Percentiles rank a stretch among this genome's conserved stretches.
These are phyloP conservation scores for Blastobotrys attinorum DNA, from an alignment of 805 yeast genomes.

Conservation along the genomic window DNA sequence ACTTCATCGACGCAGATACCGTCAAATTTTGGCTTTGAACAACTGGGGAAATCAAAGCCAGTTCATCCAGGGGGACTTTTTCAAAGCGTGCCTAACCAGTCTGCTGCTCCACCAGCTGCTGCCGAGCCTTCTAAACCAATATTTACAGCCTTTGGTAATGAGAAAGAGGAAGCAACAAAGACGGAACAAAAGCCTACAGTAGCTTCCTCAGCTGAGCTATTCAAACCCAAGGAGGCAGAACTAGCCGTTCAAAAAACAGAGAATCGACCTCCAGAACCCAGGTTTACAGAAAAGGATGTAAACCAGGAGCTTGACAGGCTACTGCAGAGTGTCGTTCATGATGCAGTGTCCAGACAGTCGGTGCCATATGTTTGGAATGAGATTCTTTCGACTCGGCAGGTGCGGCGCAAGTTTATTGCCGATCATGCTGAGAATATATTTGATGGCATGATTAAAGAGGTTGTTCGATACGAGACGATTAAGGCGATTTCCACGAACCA, in stretches of 20 bases:
- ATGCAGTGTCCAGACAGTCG: neutral
- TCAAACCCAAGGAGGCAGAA: no score
- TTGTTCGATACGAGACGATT: conserved; percentile 30
- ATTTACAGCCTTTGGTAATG: no score
- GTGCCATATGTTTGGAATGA: conserved; percentile 1
- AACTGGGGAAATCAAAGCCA: no score
- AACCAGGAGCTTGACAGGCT: neutral
- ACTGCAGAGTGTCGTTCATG: neutral
- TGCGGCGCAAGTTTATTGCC: neutral
- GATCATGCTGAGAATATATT: conserved; percentile 28
- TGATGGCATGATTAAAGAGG: conserved; percentile 42
- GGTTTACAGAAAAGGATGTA: neutral
- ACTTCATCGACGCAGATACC: no score
- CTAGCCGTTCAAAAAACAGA: no score
- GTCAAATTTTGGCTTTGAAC: no score
- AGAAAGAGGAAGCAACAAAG: no score
- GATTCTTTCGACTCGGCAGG: neutral
- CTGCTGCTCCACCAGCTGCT: neutral
- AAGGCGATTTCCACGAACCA: conserved; percentile 34
- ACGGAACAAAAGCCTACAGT: no score
- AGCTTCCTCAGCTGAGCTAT: no score
- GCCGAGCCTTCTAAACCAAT: no score
- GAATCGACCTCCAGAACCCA: conserved; percentile 4
- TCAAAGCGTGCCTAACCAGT: neutral
- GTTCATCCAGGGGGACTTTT: no score